Conservation (phyloP, 108 stramenopile genomes). For the Poteriospumella lacustris region DNA sequence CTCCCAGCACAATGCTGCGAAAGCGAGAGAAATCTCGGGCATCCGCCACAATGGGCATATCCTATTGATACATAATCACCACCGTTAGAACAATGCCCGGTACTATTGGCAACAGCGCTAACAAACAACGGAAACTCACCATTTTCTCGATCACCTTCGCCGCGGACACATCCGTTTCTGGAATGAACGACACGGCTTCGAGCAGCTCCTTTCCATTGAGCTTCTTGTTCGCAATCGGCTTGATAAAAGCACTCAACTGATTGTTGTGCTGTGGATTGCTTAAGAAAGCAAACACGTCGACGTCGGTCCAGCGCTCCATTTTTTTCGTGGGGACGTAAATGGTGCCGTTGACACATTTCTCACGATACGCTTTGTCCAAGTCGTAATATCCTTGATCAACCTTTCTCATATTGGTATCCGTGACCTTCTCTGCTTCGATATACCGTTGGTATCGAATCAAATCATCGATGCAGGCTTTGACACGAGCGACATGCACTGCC, state of each 20-base stretch:
- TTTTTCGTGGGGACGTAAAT: neutral
- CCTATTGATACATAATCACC: no score
- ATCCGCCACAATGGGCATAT: no score
- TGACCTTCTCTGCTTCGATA: neutral
- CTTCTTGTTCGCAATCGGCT: slow-evolving; percentile 14
- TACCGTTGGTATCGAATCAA: neutral
- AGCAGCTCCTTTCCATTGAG: slow-evolving; percentile 13
- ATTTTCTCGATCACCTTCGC: no score
- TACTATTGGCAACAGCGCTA: no score
- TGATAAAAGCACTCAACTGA: neutral
- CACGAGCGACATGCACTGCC: slow-evolving; percentile 3
- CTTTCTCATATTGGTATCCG: neutral
- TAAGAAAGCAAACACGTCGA: slow-evolving; percentile 5
- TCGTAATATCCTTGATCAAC: neutral
- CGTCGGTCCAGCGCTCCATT: slow-evolving; percentile 12
- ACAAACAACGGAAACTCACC: no score
- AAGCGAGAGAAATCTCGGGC: no score
- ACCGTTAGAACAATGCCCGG: no score
- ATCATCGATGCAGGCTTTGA: neutral
- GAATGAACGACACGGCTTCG: neutral
- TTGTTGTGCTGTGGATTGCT: neutral
- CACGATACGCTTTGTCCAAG: neutral
- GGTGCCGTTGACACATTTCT: neutral
- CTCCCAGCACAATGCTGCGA: no score
- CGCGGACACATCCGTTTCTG: no score